Base-by-base conservation (phyloP, 176 grass and related monocot genomes). In the Musa troglodytarum region DNA sequence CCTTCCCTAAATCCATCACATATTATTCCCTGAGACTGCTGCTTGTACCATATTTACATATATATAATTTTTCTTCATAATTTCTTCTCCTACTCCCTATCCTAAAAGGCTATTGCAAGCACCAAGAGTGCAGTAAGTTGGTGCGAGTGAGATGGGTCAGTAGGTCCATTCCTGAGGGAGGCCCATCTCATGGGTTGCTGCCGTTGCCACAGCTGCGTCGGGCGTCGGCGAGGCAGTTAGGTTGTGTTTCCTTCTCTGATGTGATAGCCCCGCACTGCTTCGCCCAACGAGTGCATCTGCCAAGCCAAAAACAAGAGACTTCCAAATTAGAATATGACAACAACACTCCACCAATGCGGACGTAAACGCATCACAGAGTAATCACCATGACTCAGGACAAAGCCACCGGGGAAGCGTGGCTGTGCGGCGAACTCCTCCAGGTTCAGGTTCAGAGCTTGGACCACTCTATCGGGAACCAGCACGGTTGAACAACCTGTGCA, bases 281-380 rank as follows among this genome's bases (percentile, higher is more conserved):
- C 91, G 88, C 19, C 73, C 86, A 10, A 94, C 82, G 81, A 94
- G 90, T 2, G 84, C 81, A 54, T 94, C 96, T 99, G 76, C 12
- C 3, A 43, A 4, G 28, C 1, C 21, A 0, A 19, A 68, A 63
- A 91, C 79, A 17, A 83, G 34, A 43, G 34, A 22, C 34, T 43
- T 43, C 34, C 4, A 5, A 43, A 6, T 43, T 43, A 43, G 34
- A 43, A 43, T 43, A 43, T 43, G 34, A 43, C 4, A 43, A 43
- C 34, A 43, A 43, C 34, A 43, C 34, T 5, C 4, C 34, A 43
- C 34, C 34, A 43, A 43, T 6, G 34, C 6, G 34, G 34, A 43
- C 34, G 6, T 43, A 4, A 43, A 34, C 3, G 3, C 29, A 34
- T 6, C 34, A 6, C 34, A 43, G 1, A 50, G 9, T 14, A 50